A percentile compares a stretch with the other conserved stretches of the same genome.
phyloP scores from a whole-genome alignment of 1,284 basidiomycete species.

The Trichosporon sp. region DNA sequence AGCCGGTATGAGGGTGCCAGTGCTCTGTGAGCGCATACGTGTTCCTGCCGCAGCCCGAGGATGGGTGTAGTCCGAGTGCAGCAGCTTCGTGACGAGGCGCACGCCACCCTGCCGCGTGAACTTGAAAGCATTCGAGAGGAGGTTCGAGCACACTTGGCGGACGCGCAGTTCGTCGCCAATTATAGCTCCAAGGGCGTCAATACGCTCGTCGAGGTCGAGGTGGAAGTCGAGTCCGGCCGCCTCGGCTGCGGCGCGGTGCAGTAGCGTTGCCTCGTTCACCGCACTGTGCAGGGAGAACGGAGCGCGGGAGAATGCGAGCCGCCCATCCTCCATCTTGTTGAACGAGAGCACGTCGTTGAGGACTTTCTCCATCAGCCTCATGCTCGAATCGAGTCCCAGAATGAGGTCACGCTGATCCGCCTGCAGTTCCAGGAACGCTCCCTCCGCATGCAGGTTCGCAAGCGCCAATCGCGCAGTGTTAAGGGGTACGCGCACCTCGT shows the following conservation, averaged over 20 bases:
- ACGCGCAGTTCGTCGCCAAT: slow-evolving; percentile 67
- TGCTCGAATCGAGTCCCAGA: slow-evolving; percentile 67
- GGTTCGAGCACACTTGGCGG: slow-evolving; percentile 68
- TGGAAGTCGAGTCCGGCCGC: slow-evolving; percentile 69
- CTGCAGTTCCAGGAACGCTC: slow-evolving; percentile 47
- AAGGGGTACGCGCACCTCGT: slow-evolving; percentile 82
- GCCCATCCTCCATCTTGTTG: slow-evolving; percentile 59
- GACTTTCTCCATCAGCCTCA: slow-evolving; percentile 70
- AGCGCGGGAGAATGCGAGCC: slow-evolving; percentile 53
- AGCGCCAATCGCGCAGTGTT: slow-evolving; percentile 86
- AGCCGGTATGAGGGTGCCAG: not conserved
- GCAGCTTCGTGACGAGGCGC: slow-evolving; percentile 51
- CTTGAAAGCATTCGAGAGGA: slow-evolving; percentile 60
- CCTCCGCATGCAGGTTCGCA: slow-evolving; percentile 79
- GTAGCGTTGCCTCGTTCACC: slow-evolving; percentile 75
- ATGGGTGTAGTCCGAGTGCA: slow-evolving; percentile 39
- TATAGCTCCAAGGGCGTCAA: slow-evolving; percentile 65
- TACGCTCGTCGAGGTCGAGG: slow-evolving; percentile 70
- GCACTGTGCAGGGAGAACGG: slow-evolving; percentile 83
- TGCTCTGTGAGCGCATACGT: not conserved
- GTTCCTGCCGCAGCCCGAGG: not conserved
- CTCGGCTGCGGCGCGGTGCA: slow-evolving; percentile 72
- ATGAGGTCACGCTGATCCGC: slow-evolving; percentile 53
- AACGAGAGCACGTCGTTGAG: slow-evolving; percentile 76
- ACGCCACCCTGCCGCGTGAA: slow-evolving; percentile 64